These are phyloP conservation scores for Dichomitus squalens DNA, from an alignment of 1,284 basidiomycete species.

Conservation along the genomic window DNA sequence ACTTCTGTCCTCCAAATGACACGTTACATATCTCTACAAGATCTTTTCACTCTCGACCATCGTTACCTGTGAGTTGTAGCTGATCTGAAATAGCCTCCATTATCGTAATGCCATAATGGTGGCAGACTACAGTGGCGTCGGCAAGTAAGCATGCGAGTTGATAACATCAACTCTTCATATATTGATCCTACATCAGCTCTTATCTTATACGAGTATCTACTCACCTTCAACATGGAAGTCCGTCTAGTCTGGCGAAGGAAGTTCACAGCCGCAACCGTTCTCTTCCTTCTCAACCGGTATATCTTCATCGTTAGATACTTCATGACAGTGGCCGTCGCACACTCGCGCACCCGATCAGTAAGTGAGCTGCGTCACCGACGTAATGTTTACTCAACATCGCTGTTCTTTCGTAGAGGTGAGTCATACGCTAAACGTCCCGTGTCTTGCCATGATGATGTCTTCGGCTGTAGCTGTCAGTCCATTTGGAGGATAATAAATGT, in stretches of 20 bases:
- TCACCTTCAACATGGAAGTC: constrained; percentile 14
- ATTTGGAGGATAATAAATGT: background rate
- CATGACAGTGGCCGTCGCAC: background rate
- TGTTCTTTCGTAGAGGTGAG: background rate
- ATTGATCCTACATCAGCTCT: background rate
- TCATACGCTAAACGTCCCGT: no score
- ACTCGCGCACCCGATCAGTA: background rate
- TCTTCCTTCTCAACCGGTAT: constrained; percentile 22
- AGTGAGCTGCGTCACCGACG: background rate
- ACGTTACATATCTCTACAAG: no score
- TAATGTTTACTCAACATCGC: no score
- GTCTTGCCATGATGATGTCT: no score
- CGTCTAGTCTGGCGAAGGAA: constrained; percentile 12
- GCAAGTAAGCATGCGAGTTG: background rate
- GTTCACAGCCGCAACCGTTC: constrained; percentile 4
- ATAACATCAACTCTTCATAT: background rate
- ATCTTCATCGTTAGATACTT: background rate
- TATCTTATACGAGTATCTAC: constrained; percentile 15
- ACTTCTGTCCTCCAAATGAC: no score
- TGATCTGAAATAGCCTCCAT: no score
- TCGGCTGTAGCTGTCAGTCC: background rate
- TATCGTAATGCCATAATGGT: no score
- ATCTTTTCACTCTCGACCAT: no score
- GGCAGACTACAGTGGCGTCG: background rate
- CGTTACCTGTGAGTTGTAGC: no score